Conservation (phyloP, 2,329 filamentous ascomycete genomes). For the Ascochyta rabiei region DNA sequence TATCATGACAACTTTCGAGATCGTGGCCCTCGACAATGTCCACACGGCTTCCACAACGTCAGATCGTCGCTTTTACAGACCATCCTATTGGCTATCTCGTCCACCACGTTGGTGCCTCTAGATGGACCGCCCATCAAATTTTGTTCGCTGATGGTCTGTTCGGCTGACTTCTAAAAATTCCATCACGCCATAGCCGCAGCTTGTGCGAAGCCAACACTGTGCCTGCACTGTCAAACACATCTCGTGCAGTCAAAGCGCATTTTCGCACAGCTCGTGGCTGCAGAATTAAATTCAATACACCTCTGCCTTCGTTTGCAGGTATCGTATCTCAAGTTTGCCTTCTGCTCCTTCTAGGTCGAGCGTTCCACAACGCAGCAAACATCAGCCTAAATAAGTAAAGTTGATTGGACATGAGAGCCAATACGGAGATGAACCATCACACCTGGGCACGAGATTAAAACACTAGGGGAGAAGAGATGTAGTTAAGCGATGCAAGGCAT, state of each 20-base stretch:
- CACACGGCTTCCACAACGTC: neutral
- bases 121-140: neutral
- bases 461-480: neutral
- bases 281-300: neutral
- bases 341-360: neutral
- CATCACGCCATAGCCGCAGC: constrained; percentile 9
- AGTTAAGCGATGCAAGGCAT: constrained; percentile 11
- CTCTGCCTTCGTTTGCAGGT: neutral
- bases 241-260: neutral
- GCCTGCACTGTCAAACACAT: neutral
- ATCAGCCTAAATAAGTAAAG: neutral
- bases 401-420: neutral
- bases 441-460: neutral
- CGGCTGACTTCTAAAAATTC: neutral
- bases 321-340: neutral
- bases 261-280: neutral
- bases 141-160: neutral
- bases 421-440: constrained; percentile 9
- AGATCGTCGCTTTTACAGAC: neutral
- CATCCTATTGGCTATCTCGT: neutral
- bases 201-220: constrained; percentile 1
- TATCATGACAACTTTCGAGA: neutral
- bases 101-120: neutral
- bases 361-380: neutral
- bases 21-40: neutral